Conservation (phyloP, 129 eudicot species). For the Centella asiatica region DNA sequence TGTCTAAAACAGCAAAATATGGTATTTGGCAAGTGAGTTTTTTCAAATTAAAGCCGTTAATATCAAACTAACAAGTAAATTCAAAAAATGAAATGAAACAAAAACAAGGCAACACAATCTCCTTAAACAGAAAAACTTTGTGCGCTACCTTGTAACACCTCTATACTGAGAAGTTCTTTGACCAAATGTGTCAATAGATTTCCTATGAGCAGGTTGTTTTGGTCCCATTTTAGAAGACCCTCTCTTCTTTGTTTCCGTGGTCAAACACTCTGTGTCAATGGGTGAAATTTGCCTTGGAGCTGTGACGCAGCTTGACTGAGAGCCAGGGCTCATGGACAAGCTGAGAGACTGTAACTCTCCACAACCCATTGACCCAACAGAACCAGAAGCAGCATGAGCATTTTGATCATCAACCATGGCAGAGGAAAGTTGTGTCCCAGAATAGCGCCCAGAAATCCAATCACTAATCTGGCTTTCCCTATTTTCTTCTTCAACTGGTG, state of each 20-base stretch:
- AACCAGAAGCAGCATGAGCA: constrained; percentile 2
- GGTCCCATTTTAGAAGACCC: constrained; percentile 25
- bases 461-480: neutral
- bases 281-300: constrained; percentile 36
- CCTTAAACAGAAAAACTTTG: neutral
- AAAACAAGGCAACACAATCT: neutral
- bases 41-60: no score
- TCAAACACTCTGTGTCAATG: constrained; percentile 20
- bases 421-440: constrained; percentile 13
- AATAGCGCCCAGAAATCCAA: neutral
- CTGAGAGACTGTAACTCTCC: constrained; percentile 52
- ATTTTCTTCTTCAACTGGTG: constrained; percentile 18
- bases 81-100: neutral
- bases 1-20: constrained; percentile 30
- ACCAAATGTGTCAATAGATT: constrained; percentile 93
- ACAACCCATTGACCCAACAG: constrained; percentile 14
- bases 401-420: constrained; percentile 20
- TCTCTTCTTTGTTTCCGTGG: constrained; percentile 53
- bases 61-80: no score
- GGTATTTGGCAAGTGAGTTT: neutral
- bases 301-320: constrained; percentile 70
- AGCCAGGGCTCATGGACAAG: constrained; percentile 83
- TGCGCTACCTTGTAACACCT: constrained; percentile 79
- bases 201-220: constrained; percentile 66
- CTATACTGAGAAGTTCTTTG: constrained; percentile 93